Conservation (phyloP, 345 rosid genomes). For the Euphorbia tirucalli region DNA sequence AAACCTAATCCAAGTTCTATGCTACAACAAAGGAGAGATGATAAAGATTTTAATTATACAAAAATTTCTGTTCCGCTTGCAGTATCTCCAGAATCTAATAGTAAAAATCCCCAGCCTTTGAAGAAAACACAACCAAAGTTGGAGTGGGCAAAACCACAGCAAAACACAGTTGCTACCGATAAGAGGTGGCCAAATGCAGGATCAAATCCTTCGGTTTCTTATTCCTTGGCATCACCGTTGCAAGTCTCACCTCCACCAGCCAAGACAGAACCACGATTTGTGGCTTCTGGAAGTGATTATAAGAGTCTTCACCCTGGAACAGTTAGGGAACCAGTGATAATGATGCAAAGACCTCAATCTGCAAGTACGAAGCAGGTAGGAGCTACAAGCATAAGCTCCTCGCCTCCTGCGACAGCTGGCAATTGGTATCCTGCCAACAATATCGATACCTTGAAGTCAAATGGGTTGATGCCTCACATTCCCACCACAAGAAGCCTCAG, state of each 20-base stretch:
- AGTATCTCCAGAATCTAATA: constrained; percentile 36
- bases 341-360: constrained; percentile 77
- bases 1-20: constrained; percentile 29
- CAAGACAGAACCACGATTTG: constrained; percentile 50
- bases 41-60: constrained; percentile 57
- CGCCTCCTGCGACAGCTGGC: constrained; percentile 52
- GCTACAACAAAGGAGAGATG: constrained; percentile 57
- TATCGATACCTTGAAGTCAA: constrained; percentile 53
- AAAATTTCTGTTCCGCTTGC: constrained; percentile 36
- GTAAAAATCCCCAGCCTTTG: constrained; percentile 48
- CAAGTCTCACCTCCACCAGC: constrained; percentile 49
- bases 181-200: constrained; percentile 56
- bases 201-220: constrained; percentile 45
- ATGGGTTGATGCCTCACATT: constrained; percentile 46
- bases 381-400: constrained; percentile 39
- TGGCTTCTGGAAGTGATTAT: constrained; percentile 47
- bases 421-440: constrained; percentile 49
- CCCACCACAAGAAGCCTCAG: constrained; percentile 44
- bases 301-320: constrained; percentile 48
- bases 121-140: constrained; percentile 52
- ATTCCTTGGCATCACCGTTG: constrained; percentile 51
- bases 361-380: constrained; percentile 48
- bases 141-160: constrained; percentile 71
- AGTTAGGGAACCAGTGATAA: constrained; percentile 54
- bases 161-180: constrained; percentile 40